Conservation (phyloP, 2,329 filamentous ascomycete species). For the Xylariaceae sp. region DNA sequence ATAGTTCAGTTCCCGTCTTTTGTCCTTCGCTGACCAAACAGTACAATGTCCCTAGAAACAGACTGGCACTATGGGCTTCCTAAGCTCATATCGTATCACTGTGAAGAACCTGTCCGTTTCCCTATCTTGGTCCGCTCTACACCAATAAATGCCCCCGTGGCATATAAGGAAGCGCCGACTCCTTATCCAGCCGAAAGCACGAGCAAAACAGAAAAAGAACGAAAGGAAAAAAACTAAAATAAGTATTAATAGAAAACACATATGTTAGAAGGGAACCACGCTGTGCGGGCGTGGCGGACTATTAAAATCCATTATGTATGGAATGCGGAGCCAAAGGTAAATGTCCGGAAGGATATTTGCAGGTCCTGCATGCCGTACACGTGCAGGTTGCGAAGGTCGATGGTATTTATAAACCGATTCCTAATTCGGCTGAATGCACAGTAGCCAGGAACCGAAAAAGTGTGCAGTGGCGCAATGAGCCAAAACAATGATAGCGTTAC, state of each 20-base stretch:
- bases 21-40: slow-evolving; percentile 12
- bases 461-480: slow-evolving; percentile 1
- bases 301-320: slow-evolving; percentile 12
- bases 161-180: slow-evolving; percentile 20
- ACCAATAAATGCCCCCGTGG: slow-evolving; percentile 24
- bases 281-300: slow-evolving; percentile 1
- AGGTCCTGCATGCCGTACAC: slow-evolving; percentile 1
- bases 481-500: slow-evolving; percentile 8
- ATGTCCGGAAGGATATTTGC: slow-evolving; percentile 4
- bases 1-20: not conserved
- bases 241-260: slow-evolving; percentile 13
- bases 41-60: slow-evolving; percentile 2
- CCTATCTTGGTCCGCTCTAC: slow-evolving; percentile 25
- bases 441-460: not conserved
- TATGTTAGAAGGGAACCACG: not conserved
- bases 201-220: too few relatives aligned
- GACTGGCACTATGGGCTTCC: slow-evolving; percentile 6
- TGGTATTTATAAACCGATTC: slow-evolving; percentile 14
- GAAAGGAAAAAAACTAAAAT: too few relatives aligned
- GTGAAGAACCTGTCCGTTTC: slow-evolving; percentile 20
- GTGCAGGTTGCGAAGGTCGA: not conserved
- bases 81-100: slow-evolving; percentile 23
- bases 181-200: slow-evolving; percentile 24
- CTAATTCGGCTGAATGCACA: slow-evolving; percentile 15
- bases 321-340: not conserved